Conservation (phyloP, 164 flowering plant genomes). For the Santalum album region DNA sequence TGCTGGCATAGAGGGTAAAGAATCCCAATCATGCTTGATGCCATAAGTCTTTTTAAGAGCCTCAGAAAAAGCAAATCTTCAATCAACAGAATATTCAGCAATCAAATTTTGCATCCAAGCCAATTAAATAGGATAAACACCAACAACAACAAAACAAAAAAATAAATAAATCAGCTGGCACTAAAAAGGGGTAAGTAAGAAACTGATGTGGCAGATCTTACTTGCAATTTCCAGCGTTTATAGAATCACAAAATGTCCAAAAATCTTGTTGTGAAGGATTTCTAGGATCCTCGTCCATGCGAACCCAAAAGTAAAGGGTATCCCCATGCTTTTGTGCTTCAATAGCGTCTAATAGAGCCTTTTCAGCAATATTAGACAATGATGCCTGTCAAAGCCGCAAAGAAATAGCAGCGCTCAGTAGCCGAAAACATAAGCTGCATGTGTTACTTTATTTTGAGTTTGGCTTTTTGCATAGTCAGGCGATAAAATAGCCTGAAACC, state of each 20-base stretch:
- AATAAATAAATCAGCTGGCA: too few relatives aligned
- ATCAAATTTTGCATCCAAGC: neutral
- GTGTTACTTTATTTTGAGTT: too few relatives aligned
- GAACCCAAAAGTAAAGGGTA: constrained; percentile 85
- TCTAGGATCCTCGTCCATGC: constrained; percentile 78
- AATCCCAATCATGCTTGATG: constrained; percentile 35
- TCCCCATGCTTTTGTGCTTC: constrained; percentile 70
- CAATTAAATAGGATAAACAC: neutral
- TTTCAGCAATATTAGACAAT: constrained; percentile 64
- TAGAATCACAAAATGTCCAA: constrained; percentile 94
- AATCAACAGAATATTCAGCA: neutral
- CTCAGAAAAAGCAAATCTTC: constrained; percentile 71
- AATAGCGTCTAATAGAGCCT: constrained; percentile 50
- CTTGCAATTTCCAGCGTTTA: constrained; percentile 98
- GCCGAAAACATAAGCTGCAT: neutral
- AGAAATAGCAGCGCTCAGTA: neutral
- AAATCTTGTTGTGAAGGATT: constrained; percentile 59
- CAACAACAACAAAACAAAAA: too few relatives aligned
- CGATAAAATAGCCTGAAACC: too few relatives aligned
- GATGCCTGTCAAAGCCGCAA: constrained; percentile 42
- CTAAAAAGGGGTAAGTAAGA: too few relatives aligned
- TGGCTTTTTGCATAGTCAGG: too few relatives aligned
- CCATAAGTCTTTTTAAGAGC: constrained; percentile 81
- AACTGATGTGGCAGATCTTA: constrained; percentile 19
- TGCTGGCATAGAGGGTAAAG: constrained; percentile 82